Evolutionary conservation across 768 basidiomycete species (phyloP), one percentile per base, ranked within the genome.

Genomic region (Rossbeevera mucosa): DNA sequence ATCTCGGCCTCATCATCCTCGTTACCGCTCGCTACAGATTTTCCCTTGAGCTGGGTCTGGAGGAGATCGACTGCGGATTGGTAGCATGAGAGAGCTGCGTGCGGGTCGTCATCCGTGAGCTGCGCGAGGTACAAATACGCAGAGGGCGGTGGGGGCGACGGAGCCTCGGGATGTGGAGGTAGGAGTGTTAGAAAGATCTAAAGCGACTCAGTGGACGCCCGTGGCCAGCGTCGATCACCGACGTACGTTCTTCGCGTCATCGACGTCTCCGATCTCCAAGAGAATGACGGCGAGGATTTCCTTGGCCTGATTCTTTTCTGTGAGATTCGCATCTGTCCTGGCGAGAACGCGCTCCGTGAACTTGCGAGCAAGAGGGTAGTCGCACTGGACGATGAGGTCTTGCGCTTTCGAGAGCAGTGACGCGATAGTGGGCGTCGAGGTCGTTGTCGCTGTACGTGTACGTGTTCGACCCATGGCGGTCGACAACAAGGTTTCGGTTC

Each of bases 71-170:
- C 80, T 9, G 90, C 91, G n/a, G 84, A 76, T 64, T 85, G 80
- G 64, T 91, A 96, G 61, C 92, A 82, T 36, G 78, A 72, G 18
- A 95, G 70, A 2, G 91, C 41, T 7, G 74, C 64, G 45, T 79
- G 78, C 4, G 94, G 89, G 50, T 93, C 85, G 9, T 85, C 81
- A 25, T 90, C 88, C 45, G 76, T 80, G 16, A 92, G 73, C 64
- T 96, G 93, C 0, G 92, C 94, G 21, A 96, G 86, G 68, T 94
- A 94, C 0, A 94, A 76, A 71, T 94, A 81, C 11, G 88, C 90
- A 28, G 91, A 88, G 7, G 90, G 80, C 0, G 82, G 76, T 1
- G 90, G 80, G 38, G 79, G 71, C 16, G 76, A 66, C 30, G 85
- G 79, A 16, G 83, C 80, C 65, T 77, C 72, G 40, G 78, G 73